Base-by-base conservation (phyloP, 495 filamentous ascomycete genomes). In the Tuber calosporum region DNA sequence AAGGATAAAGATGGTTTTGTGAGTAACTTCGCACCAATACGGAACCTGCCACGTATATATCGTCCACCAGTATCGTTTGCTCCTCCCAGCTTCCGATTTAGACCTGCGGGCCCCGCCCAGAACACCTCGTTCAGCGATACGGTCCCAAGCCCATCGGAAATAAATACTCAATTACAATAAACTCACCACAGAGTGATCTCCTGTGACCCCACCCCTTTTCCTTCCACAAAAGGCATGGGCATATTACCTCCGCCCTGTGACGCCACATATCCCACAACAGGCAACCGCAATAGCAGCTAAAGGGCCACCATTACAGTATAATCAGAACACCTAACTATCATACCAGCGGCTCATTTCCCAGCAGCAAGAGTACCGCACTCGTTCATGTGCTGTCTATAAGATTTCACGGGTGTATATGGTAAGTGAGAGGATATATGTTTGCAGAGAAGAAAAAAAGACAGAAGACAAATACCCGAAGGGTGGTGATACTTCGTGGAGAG, bases 51-150 rank as follows among this genome's bases (percentile, higher is more conserved):
- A 11, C 26, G 53, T 62, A 62, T 34, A 62, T 11, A 30, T 53
- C 8, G 48, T 34, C 26, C 13, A 34, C 26, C 9, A 5, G 26
- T 11, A 4, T 7, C 13, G 13, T 34, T 62, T 34, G 26, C 53
- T 30, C 53, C 26, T 34, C 26, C 26, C 17, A 34, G 13, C 11
- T 9, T 9, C 19, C 26, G 19, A 4, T 4, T n/a, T 9, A 62
- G 15, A 9, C n/a, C 8, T 0, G 22, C 7, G 22, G 9, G 15
- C 0, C 15, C 4, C 53, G 0, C 1, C 53, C 3, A 0, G 26
- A 30, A 34, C 1, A 17, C 26, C 11, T n/a, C 53, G 15, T 30
- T 30, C 53, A 58, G 48, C 13, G 53, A 17, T 1, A 30, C 26
- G 1, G 53, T 34, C 26, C 30, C 26, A 4, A 13, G 3, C 4